Base-by-base conservation (phyloP, 2,329 filamentous ascomycete genomes). In the Dothistroma septosporum region DNA sequence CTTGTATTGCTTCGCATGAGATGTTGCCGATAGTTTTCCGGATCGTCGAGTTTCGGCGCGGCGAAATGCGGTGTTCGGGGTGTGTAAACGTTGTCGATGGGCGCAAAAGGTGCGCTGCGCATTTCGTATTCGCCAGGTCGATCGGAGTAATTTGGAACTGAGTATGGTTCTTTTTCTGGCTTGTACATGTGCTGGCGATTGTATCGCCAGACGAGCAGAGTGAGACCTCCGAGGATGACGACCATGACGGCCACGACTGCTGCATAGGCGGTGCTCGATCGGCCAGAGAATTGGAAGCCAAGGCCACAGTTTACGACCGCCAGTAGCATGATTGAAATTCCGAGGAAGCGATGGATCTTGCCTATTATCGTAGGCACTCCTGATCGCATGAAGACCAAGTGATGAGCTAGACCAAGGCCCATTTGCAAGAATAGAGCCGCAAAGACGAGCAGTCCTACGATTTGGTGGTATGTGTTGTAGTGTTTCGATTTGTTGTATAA, bases 261-360 rank as follows among this genome's bases (percentile, higher is more conserved):
- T 31, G 57, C 63, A 46, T 68, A 70, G 24, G 66, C 61, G 6
- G 65, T 57, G 22, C 56, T 57, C 4, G 57, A 47, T 57, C 82
- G 81, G 14, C 80, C 74, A 2, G 85, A 83, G 56, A 87, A 81
- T 0, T 78, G 77, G 69, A 87, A 86, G 24, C 85, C 85, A 5
- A 86, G 72, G 64, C 85, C 85, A 22, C 78, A 82, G 64, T 87
- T 86, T 58, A 82, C 67, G 16, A 83, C 74, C 49, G 83, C 85
- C 3, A 85, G 67, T 10, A 80, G 69, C 21, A 87, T 77, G 37
- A 84, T 76, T 3, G 80, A 50, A 14, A 84, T 79, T 2, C 85
- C 85, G 2, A 85, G 74, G 80, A 84, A 84, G 21, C 83, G 73
- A 72, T 88, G 85, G 24, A 82, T 74, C 19, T 76, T 80, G 56